Evolutionary conservation across 2,329 filamentous ascomycete species (phyloP), one percentile per base, ranked within the genome.

Genomic region (Paraphoma sp.): DNA sequence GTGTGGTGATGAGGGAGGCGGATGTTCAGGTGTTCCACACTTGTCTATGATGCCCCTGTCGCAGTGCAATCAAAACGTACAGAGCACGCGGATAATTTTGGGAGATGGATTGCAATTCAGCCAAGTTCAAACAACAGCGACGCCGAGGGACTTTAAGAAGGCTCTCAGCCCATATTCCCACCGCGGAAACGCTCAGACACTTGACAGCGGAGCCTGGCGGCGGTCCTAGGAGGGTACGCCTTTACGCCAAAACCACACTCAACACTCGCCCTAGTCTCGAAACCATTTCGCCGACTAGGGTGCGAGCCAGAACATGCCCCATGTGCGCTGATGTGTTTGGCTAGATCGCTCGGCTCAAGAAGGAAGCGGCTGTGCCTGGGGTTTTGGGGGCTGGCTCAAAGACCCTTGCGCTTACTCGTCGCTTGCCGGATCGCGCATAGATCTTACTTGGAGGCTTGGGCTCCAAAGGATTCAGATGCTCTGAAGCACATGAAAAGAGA

Each of bases 351-450:
- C 49, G 40, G 54, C 16, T 17, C 28, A 6, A 18, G 42, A n/a
- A 28, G 45, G 45, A 51, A 57, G 54, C 50, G 54, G 50, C 54
- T 46, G 50, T 53, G 54, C 45, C 36, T 48, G 41, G 43, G 29
- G 30, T 40, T 17, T 18, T 48, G 45, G 41, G 23, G 53, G 53
- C 48, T 58, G 48, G 51, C 51, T 54, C 40, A 30, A 41, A 40
- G 29, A 53, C 46, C 50, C 47, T 48, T 41, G 40, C 44, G n/a
- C 31, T 29, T 17, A 38, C n/a, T 17, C 16, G 29, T 4, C 50
- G 46, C 50, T 52, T 40, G 17, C 33, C 43, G 14, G 14, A 40
- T 52, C 31, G 41, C 50, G 50, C 14, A 53, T 47, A 42, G 44
- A 53, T 46, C 50, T 42, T 17, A 53, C 31, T 4, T 12, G 6